Evolutionary conservation across 768 basidiomycete genomes (phyloP).

Genomic region (Phaeotremella skinneri): DNA sequence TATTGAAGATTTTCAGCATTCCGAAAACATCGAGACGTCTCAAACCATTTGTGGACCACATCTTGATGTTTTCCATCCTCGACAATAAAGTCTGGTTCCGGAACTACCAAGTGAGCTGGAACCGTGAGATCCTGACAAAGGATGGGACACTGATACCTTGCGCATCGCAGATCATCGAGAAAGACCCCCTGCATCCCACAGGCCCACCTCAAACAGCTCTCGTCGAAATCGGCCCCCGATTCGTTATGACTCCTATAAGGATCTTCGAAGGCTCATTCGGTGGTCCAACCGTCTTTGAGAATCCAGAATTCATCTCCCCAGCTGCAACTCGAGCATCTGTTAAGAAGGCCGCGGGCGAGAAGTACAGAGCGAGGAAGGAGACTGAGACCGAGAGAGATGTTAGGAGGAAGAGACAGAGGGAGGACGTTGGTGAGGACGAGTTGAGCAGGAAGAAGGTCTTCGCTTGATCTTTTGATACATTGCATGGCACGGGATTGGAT

Average conservation of each 20-base stretch:
- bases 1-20: constrained; percentile 84
- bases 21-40: constrained; percentile 83
- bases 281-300: constrained; percentile 91
- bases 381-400: constrained; percentile 65
- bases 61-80: constrained; percentile 90
- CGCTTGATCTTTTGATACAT: constrained; percentile 57
- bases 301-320: constrained; percentile 93
- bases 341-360: constrained; percentile 71
- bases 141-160: neutral
- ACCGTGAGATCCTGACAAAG: constrained; percentile 22
- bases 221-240: constrained; percentile 94
- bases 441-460: constrained; percentile 87
- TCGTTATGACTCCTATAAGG: constrained; percentile 93
- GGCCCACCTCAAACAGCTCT: constrained; percentile 82
- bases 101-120: constrained; percentile 79
- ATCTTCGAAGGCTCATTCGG: constrained; percentile 98
- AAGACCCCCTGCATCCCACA: constrained; percentile 83
- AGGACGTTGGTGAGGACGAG: constrained; percentile 65
- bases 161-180: constrained; percentile 74
- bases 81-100: constrained; percentile 99
- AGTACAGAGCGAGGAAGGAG: constrained; percentile 78
- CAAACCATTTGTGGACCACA: constrained; percentile 97
- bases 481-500: neutral
- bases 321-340: constrained; percentile 69
- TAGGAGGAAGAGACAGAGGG: constrained; percentile 64